Base-by-base conservation (phyloP, 2,329 filamentous ascomycete species). In the Fusarium virguliforme region DNA sequence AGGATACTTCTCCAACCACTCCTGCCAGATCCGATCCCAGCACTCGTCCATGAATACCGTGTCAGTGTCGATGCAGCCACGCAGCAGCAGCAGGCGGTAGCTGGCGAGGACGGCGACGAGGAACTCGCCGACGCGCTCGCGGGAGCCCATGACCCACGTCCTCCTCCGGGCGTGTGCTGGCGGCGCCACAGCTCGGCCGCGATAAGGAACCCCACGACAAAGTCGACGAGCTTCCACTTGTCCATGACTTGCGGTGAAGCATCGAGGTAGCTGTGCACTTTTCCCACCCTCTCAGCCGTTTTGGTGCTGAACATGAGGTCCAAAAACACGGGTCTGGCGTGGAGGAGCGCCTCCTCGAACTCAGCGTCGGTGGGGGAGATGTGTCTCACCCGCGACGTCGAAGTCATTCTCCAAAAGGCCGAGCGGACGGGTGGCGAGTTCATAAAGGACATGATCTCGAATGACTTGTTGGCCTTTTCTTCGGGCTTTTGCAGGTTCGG, bases 1-100 rank as follows among this genome's bases (percentile, higher is more conserved):
- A 24, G 75, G 75, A 40, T 75, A 78, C 56, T 68, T 63, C 1
- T 70, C 62, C 43, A 78, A 18, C 79, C 78, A 81, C n/a, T 63
- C 37, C 12, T 77, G 71, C 79, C 79, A 81, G 7, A 74, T 46
- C 10, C 58, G 43, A 26, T 78, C 71, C 72, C 74, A 77, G 7
- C 51, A 30, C 6, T 67, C 35, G 6, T 67, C 64, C 9, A 56
- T 24, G 1, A 67, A 18, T 18, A 18, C 32, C 8, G 59, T 53
- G 2, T 64, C 57, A 28, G 50, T 54, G 3, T 40, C 37, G 18
- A 76, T 67, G 46, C 76, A 75, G 1, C 2, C 74, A 65, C 15
- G 37, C 35, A 26, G 18, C 18, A 68, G 65, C 68, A 79, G 73
- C 30, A 63, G 18, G 46, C 68, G 70, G 40, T 71, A 75, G 32